Base-by-base conservation (phyloP, 1,284 basidiomycete species). In the Phlebopus sp. region DNA sequence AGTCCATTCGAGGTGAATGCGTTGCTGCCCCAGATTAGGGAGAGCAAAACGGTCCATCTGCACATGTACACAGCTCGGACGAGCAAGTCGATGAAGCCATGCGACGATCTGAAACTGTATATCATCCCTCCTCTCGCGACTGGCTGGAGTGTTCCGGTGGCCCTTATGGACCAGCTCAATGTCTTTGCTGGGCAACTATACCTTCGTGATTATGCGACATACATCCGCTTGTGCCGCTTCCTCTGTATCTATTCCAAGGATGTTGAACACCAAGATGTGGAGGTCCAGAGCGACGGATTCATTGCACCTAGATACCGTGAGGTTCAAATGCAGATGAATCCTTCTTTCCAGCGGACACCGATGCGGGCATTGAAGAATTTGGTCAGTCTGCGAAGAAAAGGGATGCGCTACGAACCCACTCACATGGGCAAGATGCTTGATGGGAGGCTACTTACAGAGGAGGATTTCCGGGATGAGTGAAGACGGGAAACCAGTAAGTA, bases 1-100 rank as follows among this genome's bases (percentile, higher is more conserved):
- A 79, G 78, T 50, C 75, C 78, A 0, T 68, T 57, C 44, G 77
- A 80, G 49, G 73, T 57, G 35, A 67, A 78, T 39, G 45, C 50
- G 35, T 60, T 79, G 21, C 57, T 79, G 2, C 67, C 68, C 0
- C 19, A 49, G 1, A 74, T 78, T 42, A 67, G 63, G 36, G 43
- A 44, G 17, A 68, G 65, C 54, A 47, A 48, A 6, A 37, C 42
- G 1, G 70, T 76, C 4, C 60, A 58, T 42, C 61, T 80, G 4
- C 76, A 79, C 48, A 29, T 72, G 1, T 80, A 77, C 51, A 55
- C 73, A 0, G 70, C 77, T 1, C 62, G 72, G 2, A 58, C 67
- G n/a, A 60, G 58, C 10, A 56, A 65, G 35, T 57, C 53, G 2
- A 74, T 71, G 67, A 55, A 54, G 9, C 55, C 71, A 7, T 71